phyloP scores from a whole-genome alignment of 805 yeast species.

The Clavispora phyllophila region DNA sequence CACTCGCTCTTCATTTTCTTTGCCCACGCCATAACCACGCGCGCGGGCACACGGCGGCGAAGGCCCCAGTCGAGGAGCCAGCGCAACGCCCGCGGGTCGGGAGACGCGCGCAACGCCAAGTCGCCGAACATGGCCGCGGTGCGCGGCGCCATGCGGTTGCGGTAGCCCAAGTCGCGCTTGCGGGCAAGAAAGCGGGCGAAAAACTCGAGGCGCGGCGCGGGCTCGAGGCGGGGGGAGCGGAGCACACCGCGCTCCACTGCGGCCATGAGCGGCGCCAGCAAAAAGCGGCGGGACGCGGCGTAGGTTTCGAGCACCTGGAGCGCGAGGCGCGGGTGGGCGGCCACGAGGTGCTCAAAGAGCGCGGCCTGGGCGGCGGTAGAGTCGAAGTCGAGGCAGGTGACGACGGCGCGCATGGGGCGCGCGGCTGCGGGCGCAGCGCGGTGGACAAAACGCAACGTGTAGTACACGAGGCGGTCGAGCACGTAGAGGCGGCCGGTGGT shows the following conservation, averaged over 20 bases:
- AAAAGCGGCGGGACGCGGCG: conserved; percentile 15
- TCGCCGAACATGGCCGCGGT: conserved; percentile 11
- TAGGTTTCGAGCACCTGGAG: conserved; percentile 21
- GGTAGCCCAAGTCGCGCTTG: conserved; percentile 17
- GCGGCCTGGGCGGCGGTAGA: conserved; percentile 11
- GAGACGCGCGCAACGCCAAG: conserved; percentile 8
- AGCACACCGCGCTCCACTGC: conserved; percentile 28
- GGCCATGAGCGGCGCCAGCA: conserved; percentile 16
- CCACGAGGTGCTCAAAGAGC: conserved; percentile 23
- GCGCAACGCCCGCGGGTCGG: conserved; percentile 12
- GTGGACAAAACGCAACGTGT: conserved; percentile 17
- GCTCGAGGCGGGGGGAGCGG: conserved; percentile 11
- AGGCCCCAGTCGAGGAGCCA: conserved; percentile 7
- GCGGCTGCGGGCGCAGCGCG: conserved; percentile 12
- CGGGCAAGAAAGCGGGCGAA: conserved; percentile 16
- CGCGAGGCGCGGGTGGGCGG: conserved; percentile 22
- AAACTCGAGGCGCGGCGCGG: conserved; percentile 15
- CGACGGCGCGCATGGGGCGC: conserved; percentile 16
- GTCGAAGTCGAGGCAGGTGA: conserved; percentile 13
- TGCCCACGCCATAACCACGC: background rate
- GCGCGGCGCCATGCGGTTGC: conserved; percentile 7
- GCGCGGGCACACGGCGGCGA: conserved; percentile 1
- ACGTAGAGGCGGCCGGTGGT: conserved; percentile 16
- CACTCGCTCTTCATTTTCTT: conserved; percentile 5
- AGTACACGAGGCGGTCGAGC: conserved; percentile 14